These are phyloP conservation scores for Plenodomus biglobosus DNA, from an alignment of 2,329 filamentous ascomycete species.

Conservation along the genomic window DNA sequence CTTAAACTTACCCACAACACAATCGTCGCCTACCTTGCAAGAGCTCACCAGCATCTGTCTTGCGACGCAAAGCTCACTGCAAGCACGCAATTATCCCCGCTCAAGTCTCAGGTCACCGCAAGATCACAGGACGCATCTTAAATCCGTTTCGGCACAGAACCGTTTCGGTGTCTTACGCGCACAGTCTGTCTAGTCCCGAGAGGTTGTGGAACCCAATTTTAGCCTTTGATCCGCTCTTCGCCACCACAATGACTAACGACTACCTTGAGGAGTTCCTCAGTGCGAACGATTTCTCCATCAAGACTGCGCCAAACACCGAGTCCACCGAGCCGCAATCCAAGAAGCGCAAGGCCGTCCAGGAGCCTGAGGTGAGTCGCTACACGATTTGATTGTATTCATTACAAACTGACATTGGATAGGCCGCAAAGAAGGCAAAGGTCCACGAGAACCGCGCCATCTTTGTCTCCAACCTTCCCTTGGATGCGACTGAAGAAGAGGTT, in stretches of 20 bases:
- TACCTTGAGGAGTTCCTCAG: neutral
- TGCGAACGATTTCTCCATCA: conserved; percentile 5
- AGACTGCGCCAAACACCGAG: conserved; percentile 5
- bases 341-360: conserved; percentile 30
- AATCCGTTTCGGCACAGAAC: conserved; percentile 1
- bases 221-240: neutral
- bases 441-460: conserved; percentile 84
- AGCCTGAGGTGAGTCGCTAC: conserved; percentile 20
- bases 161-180: conserved; percentile 1
- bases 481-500: conserved; percentile 79
- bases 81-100: neutral
- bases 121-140: conserved; percentile 2
- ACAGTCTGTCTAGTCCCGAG: neutral
- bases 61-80: neutral
- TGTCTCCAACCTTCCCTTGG: conserved; percentile 80
- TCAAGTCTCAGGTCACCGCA: neutral
- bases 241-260: conserved; percentile 13
- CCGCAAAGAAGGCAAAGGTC: conserved; percentile 35
- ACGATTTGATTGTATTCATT: conserved; percentile 42
- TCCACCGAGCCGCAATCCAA: conserved; percentile 10
- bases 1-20: neutral
- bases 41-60: neutral
- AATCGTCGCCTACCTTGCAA: neutral
- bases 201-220: neutral
- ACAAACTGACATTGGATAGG: conserved; percentile 10